Evolutionary conservation across 768 basidiomycete genomes (phyloP).

Genomic region (Tricholoma matsutake): DNA sequence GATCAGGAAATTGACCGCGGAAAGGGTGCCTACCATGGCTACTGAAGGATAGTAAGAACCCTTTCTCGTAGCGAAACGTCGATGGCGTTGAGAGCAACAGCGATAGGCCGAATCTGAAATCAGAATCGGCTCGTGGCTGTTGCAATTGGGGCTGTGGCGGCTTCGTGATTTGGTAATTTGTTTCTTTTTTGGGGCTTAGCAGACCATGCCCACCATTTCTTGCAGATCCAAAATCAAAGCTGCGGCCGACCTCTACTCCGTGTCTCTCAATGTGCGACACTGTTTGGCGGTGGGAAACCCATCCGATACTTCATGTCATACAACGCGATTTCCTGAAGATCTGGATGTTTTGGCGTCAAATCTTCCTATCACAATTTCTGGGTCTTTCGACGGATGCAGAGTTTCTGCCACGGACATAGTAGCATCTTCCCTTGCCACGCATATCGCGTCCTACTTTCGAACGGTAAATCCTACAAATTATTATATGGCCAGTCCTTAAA

Average conservation of each 20-base stretch:
- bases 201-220: conserved; percentile 29
- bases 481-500: background rate
- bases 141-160: conserved; percentile 24
- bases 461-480: conserved; percentile 29
- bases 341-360: conserved; percentile 52
- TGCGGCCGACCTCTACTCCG: conserved; percentile 38
- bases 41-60: conserved; percentile 19
- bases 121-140: conserved; percentile 23
- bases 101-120: conserved; percentile 13
- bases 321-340: conserved; percentile 37
- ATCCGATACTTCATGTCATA: conserved; percentile 23
- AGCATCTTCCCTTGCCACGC: conserved; percentile 47
- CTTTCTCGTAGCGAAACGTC: conserved; percentile 9
- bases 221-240: conserved; percentile 39
- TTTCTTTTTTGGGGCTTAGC: conserved; percentile 15
- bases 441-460: conserved; percentile 50
- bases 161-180: conserved; percentile 9
- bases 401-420: conserved; percentile 39
- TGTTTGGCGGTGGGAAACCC: conserved; percentile 32
- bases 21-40: conserved; percentile 12
- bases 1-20: conserved; percentile 19
- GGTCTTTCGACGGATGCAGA: conserved; percentile 42
- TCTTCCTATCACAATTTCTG: conserved; percentile 52
- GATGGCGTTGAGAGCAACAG: conserved; percentile 14
- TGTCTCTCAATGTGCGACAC: conserved; percentile 48